phyloP scores from a whole-genome alignment of 202 grass and related monocot genomes.

The Musa balbisiana region DNA sequence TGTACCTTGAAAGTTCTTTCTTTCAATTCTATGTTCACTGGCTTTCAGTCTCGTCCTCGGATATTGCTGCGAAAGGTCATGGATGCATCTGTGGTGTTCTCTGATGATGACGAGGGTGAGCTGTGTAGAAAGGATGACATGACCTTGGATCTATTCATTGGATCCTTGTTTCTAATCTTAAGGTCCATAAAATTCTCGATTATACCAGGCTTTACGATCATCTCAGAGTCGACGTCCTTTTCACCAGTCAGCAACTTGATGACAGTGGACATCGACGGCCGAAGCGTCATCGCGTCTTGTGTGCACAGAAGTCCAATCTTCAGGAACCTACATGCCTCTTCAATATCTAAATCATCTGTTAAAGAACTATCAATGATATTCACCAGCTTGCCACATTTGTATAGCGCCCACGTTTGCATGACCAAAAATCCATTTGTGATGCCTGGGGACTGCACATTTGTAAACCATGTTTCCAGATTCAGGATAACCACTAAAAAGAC shows the following conservation, averaged over 20 bases:
- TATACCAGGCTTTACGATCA: constrained; percentile 59
- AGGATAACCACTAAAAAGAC: background rate
- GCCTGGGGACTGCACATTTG: background rate
- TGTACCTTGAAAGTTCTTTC: background rate
- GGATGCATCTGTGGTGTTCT: constrained; percentile 34
- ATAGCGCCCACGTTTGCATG: constrained; percentile 62
- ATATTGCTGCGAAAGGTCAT: background rate
- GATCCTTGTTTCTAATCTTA: constrained; percentile 43
- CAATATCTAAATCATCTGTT: constrained; percentile 32
- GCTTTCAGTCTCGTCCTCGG: background rate
- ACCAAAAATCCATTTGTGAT: constrained; percentile 27
- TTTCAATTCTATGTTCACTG: background rate
- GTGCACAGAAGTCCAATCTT: constrained; percentile 83
- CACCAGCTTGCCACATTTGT: constrained; percentile 39
- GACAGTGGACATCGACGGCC: constrained; percentile 58
- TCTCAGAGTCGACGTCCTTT: constrained; percentile 29
- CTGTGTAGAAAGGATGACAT: constrained; percentile 33
- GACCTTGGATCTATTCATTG: constrained; percentile 18
- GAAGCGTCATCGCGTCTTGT: constrained; percentile 63
- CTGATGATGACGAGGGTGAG: constrained; percentile 34
- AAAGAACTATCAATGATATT: constrained; percentile 60
- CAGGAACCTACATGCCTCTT: constrained; percentile 64
- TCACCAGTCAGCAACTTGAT: constrained; percentile 53
- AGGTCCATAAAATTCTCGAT: constrained; percentile 75
- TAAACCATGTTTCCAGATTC: background rate